Percentiles rank a stretch among this genome's conserved stretches.
These are phyloP conservation scores for Hypoxylon subgilvum DNA, from an alignment of 495 filamentous ascomycete genomes.

Conservation along the genomic window DNA sequence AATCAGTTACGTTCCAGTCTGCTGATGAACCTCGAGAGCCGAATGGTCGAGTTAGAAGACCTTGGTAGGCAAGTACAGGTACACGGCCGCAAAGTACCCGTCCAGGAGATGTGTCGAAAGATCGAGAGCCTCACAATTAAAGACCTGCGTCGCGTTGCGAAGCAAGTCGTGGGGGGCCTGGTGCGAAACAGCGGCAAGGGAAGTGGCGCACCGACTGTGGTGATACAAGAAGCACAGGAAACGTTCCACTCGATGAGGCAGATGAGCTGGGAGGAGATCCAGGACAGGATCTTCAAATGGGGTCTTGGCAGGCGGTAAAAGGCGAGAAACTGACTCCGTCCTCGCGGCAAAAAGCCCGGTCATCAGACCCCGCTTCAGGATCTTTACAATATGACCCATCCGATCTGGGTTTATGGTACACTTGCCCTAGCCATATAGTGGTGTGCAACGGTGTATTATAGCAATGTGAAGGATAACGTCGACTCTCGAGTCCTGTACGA, in stretches of 20 bases:
- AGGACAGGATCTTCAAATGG: conserved; percentile 83
- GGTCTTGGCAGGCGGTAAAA: conserved; percentile 66
- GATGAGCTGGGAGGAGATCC: conserved; percentile 86
- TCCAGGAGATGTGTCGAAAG: conserved; percentile 87
- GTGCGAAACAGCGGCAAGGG: conserved; percentile 78
- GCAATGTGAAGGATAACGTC: conserved; percentile 1
- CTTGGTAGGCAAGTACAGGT: conserved; percentile 95
- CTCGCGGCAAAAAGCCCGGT: not conserved
- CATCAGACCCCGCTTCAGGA: not conserved
- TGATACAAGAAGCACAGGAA: conserved; percentile 79
- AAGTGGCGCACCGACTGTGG: conserved; percentile 90
- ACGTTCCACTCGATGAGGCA: conserved; percentile 58
- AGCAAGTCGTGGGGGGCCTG: conserved; percentile 74
- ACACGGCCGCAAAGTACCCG: conserved; percentile 86
- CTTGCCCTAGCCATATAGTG: not conserved
- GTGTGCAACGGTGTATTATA: conserved; percentile 30
- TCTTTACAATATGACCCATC: conserved; percentile 1
- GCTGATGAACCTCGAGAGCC: conserved; percentile 95
- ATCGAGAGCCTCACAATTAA: conserved; percentile 82
- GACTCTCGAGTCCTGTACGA: conserved; percentile 23
- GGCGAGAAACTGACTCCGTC: not conserved
- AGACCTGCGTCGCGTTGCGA: conserved; percentile 86
- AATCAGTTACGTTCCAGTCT: conserved; percentile 91
- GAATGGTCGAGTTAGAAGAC: conserved; percentile 99
- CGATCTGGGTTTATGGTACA: not conserved